Base-by-base conservation (phyloP, 2,329 filamentous ascomycete genomes). In the Hypoxylon sp. region DNA sequence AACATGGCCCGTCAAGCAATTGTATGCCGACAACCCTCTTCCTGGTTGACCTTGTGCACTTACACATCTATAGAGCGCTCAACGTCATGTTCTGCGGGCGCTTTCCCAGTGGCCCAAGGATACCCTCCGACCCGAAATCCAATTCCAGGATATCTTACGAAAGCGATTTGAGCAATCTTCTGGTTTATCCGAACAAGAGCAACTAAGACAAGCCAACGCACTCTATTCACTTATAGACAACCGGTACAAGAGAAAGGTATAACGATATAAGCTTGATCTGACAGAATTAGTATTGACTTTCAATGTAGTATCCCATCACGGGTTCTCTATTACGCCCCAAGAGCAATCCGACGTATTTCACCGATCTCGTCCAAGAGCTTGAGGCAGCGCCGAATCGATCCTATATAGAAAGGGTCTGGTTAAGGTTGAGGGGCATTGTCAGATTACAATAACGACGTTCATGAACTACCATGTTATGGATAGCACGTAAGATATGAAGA, bases 311-410 rank as follows among this genome's bases (percentile, higher is more conserved):
- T 72, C 81, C 81, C 19, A 75, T 85, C 11, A 83, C 79, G n/a
- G 84, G 85, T 44, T 79, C 79, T 3, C 79, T 91, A 47, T 79
- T 91, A 63, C 79, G 82, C 58, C 90, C 90, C 13, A 84, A 83
- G 76, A 90, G 87, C 74, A 88, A 91, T 71, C 90, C 90, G 39
- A 86, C 84, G 0, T 90, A 92, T 76, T 92, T 90, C 74, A 78
- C 81, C 19, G 86, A 90, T 70, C 78, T 92, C 31, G 76, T 91
- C 0, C 82, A 80, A 58, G 90, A 92, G 77, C 83, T 92, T 24
- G 87, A 91, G 37, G 87, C 87, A 72, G 89, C 87, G 3, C 90
- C 90, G 1, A 85, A 81, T 44, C 81, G 90, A 63, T 84, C 84
- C 6, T 88, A 84, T 81, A 75, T 87, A 22, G 82, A 84, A 54